These are phyloP conservation scores for Salvia sclarea DNA, from an alignment of 305 asterid species.

Conservation along the genomic window DNA sequence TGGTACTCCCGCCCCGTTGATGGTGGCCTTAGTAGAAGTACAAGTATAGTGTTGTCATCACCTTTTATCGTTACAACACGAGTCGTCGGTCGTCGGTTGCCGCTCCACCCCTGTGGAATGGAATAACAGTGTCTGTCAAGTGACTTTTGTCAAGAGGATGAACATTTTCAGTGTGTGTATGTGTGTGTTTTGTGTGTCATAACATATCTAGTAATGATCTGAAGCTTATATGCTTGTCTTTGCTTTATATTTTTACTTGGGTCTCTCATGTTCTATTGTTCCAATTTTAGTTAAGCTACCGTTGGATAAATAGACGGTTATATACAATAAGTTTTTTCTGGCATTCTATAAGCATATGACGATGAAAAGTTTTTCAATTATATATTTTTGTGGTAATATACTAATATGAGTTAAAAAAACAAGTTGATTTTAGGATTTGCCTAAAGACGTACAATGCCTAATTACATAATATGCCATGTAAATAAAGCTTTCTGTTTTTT, in stretches of 20 bases:
- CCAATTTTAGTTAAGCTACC: not conserved
- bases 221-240: not conserved
- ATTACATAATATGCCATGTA: not conserved
- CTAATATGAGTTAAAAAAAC: too few relatives aligned
- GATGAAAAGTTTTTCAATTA: not conserved
- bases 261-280: not conserved
- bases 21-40: not conserved
- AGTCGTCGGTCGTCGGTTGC: not conserved
- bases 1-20: too few relatives aligned
- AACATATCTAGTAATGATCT: slow-evolving; percentile 11
- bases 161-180: not conserved
- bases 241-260: not conserved
- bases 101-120: slow-evolving; percentile 2
- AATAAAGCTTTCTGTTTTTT: not conserved
- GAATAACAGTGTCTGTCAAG: not conserved
- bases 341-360: not conserved
- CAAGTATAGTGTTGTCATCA: slow-evolving; percentile 15
- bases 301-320: too few relatives aligned
- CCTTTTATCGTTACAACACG: slow-evolving; percentile 23
- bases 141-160: slow-evolving; percentile 2
- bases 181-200: not conserved
- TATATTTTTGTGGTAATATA: not conserved
- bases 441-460: not conserved
- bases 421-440: not conserved
- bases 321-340: too few relatives aligned